Evolutionary conservation across 768 basidiomycete genomes (phyloP), one percentile per base, ranked within the genome.

Genomic region (Daedalea quercina): DNA sequence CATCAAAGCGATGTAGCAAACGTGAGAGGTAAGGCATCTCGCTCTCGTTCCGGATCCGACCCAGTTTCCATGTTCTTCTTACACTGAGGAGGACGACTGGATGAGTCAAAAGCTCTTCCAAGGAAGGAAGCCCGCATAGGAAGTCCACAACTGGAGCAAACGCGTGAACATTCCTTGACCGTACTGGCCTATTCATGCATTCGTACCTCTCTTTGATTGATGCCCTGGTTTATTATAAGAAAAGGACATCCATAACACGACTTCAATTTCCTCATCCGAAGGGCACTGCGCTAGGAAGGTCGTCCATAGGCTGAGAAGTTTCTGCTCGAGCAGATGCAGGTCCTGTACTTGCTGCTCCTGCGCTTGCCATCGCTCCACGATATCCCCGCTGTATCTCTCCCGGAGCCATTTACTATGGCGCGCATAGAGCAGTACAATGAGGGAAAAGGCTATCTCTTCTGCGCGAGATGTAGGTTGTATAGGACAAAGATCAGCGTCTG

Each of bases 191-290:
- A 11, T 31, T 4, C 11, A 4, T 31, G 28, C 11, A 11, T 11
- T 50, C 64, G 15, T 44, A 69, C 67, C 62, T 62, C 64, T 56
- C 11, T 55, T 17, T 9, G 19, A 22, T 20, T 24, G 25, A 23
- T 19, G 2, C 22, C 24, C n/a, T 50, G 53, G 1, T 56, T 61
- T 13, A 44, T 69, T 64, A 24, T 69, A 51, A 2, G 68, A 68
- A 53, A 79, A 80, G 9, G 62, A 52, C 4, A 68, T 66, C 81
- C 81, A 83, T 24, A 84, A 61, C 13, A 75, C 67, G 3, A 70
- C 68, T 47, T 79, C 70, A 17, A 83, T 67, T 50, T 81, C 75
- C 22, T 59, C 61, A 9, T 68, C 55, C 22, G 64, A 68, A 17
- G 73, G 72, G 48, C 71, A 70, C 19, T 68, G 70, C 15, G 63